A percentile compares a stretch with the other conserved stretches of the same genome.
These are phyloP conservation scores for Eucalyptus decipiens DNA, from an alignment of 345 rosid species.

Conservation along the genomic window DNA sequence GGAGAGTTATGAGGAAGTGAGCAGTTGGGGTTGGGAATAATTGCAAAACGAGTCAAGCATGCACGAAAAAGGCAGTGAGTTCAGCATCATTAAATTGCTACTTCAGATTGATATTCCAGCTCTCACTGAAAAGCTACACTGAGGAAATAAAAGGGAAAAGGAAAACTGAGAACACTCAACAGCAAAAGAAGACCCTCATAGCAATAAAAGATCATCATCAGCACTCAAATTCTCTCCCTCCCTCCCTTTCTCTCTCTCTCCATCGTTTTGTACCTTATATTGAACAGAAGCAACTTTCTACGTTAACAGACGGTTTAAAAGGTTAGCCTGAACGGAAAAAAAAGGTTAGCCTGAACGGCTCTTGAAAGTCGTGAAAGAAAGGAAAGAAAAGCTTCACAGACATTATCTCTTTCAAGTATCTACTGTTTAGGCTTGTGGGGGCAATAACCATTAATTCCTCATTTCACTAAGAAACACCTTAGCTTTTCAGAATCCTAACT, in stretches of 20 bases:
- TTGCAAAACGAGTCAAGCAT: slow-evolving; percentile 21
- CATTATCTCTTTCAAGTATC: background rate
- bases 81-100: background rate
- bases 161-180: background rate
- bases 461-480: background rate
- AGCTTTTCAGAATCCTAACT: background rate
- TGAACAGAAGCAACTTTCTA: background rate
- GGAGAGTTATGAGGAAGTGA: slow-evolving; percentile 16
- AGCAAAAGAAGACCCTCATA: background rate
- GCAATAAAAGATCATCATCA: background rate
- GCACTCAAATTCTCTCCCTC: background rate
- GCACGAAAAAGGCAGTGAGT: slow-evolving; percentile 11
- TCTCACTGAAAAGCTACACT: background rate
- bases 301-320: background rate
- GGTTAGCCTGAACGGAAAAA: background rate
- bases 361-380: slow-evolving; percentile 11
- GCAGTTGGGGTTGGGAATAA: slow-evolving; percentile 19
- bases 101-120: background rate
- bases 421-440: background rate
- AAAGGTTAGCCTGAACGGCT: background rate
- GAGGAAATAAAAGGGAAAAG: background rate
- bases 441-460: background rate
- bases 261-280: background rate
- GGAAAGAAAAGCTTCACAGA: background rate
- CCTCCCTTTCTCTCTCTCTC: background rate